phyloP scores from a whole-genome alignment of 192 early-diverging fungal species.

The Phlyctochytrium planicorne region DNA sequence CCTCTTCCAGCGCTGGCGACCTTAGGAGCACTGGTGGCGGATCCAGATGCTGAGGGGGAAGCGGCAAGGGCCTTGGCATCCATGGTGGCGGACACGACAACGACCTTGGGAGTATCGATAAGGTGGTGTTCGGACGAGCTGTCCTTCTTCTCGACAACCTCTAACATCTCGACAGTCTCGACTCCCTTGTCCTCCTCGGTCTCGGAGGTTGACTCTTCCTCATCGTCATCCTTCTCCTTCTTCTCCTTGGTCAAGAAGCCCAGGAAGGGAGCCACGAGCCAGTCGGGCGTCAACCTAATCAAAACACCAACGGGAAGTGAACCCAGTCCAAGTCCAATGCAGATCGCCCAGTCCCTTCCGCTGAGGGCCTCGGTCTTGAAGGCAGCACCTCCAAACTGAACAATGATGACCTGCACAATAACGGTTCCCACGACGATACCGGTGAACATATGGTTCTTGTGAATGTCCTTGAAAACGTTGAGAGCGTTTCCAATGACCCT shows the following conservation, averaged over 20 bases:
- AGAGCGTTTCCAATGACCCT: conserved; percentile 75
- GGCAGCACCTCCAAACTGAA: conserved; percentile 82
- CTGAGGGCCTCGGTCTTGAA: conserved; percentile 74
- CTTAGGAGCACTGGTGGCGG: conserved; percentile 2
- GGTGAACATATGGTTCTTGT: conserved; percentile 77
- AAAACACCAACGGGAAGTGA: conserved; percentile 83
- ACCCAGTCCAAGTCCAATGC: conserved; percentile 72
- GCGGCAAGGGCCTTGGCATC: conserved; percentile 19
- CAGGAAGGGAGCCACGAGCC: conserved; percentile 9
- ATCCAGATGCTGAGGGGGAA: background rate
- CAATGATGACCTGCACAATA: conserved; percentile 80
- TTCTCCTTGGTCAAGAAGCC: background rate
- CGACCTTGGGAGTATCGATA: background rate
- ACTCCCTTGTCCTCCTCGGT: background rate
- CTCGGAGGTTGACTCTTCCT: conserved; percentile 1
- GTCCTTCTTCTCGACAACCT: background rate
- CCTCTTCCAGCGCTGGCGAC: conserved; percentile 3
- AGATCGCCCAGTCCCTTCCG: conserved; percentile 80
- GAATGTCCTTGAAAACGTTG: conserved; percentile 85
- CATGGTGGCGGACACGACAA: conserved; percentile 5
- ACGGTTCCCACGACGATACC: conserved; percentile 75
- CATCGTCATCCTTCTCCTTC: background rate
- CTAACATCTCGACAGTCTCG: background rate
- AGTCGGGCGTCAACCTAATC: conserved; percentile 84
- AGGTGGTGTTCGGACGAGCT: background rate